Evolutionary conservation across 441 rosid species (phyloP).

Genomic region (Euphorbia schlechtendalii): DNA sequence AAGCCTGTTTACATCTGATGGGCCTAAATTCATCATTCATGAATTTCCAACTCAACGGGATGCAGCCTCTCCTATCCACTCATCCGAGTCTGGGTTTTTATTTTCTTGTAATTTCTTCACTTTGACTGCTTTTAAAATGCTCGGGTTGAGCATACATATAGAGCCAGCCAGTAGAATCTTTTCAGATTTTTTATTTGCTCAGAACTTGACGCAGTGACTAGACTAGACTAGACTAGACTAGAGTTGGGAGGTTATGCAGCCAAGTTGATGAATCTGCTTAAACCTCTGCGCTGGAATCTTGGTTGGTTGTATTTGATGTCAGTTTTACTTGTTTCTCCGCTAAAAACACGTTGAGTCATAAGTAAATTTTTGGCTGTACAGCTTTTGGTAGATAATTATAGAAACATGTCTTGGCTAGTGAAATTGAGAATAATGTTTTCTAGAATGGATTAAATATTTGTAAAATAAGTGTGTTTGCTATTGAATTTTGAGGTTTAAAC

Average conservation of each 20-base stretch:
- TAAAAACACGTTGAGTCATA: neutral
- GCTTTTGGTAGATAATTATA: slow-evolving; percentile 16
- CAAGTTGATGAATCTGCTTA: slow-evolving; percentile 12
- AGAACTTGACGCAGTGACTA: slow-evolving; percentile 20
- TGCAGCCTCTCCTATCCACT: slow-evolving; percentile 17
- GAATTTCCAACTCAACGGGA: slow-evolving; percentile 15
- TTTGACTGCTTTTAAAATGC: slow-evolving; percentile 20
- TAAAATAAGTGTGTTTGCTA: slow-evolving; percentile 1
- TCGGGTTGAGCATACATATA: too few relatives aligned
- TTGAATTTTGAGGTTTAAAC: neutral
- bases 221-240: too few relatives aligned
- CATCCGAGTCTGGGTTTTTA: slow-evolving; percentile 22
- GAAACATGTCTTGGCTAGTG: slow-evolving; percentile 5
- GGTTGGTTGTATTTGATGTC: neutral
- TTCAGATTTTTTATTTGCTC: slow-evolving; percentile 20
- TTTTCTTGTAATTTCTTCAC: slow-evolving; percentile 17
- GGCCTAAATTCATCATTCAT: neutral
- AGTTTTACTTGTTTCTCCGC: slow-evolving; percentile 4
- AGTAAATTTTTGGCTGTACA: slow-evolving; percentile 28
- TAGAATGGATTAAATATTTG: slow-evolving; percentile 4
- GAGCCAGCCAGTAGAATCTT: slow-evolving; percentile 20
- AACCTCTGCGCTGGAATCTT: slow-evolving; percentile 13
- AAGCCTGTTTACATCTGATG: slow-evolving; percentile 79
- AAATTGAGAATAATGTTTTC: slow-evolving; percentile 15
- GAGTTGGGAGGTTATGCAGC: slow-evolving; percentile 23